Percentiles rank a stretch among this genome's conserved stretches.
phyloP scores from a whole-genome alignment of 495 filamentous ascomycete species.

The Massariosphaeria phaeospora region DNA sequence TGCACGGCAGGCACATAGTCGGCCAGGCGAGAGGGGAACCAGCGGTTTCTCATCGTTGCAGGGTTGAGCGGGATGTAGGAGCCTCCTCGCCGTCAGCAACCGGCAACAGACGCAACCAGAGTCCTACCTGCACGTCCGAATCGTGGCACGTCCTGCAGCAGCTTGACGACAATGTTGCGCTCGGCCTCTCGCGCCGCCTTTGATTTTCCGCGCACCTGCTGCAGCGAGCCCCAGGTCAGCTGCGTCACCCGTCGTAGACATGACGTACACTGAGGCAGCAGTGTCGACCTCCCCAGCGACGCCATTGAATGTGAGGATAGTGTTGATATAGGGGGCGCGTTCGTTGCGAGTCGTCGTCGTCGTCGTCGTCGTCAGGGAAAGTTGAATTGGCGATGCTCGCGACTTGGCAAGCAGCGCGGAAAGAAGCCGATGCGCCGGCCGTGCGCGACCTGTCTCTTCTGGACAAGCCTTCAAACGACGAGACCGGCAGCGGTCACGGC shows the following conservation, averaged over 20 bases:
- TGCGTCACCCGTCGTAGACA: conserved; percentile 35
- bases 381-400: conserved; percentile 23
- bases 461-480: not conserved
- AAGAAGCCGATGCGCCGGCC: not conserved
- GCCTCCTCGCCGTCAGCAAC: conserved; percentile 39
- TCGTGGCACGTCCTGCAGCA: conserved; percentile 54
- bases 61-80: conserved; percentile 50
- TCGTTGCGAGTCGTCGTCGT: not conserved
- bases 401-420: too few species aligned
- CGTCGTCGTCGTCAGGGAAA: too few species aligned
- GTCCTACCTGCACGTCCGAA: conserved; percentile 56
- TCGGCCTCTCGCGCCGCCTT: conserved; percentile 45
- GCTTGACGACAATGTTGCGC: conserved; percentile 52
- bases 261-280: conserved; percentile 36
- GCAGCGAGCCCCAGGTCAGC: conserved; percentile 23
- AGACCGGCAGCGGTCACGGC: conserved; percentile 18
- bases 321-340: not conserved
- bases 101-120: not conserved
- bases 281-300: conserved; percentile 18
- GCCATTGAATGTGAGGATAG: conserved; percentile 22
- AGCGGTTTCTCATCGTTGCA: conserved; percentile 54
- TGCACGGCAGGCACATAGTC: conserved; percentile 50
- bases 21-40: conserved; percentile 51
- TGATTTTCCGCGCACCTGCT: conserved; percentile 49
- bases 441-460: too few species aligned